Conservation (phyloP, 768 basidiomycete genomes). For the Termitomyces sp. region DNA sequence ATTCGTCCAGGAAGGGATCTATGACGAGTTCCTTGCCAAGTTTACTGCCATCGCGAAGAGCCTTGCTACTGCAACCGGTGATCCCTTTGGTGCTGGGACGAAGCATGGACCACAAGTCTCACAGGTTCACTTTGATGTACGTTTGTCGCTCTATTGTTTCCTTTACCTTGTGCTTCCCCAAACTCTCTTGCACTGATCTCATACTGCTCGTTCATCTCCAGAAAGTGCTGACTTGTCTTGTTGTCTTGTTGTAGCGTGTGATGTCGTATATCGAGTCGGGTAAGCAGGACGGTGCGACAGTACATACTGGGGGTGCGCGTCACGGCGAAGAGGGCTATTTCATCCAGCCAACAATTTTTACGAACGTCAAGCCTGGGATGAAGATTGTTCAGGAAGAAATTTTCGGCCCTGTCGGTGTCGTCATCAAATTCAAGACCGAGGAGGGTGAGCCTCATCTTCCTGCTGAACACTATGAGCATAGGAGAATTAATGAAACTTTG, state of each 20-base stretch:
- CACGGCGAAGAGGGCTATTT: constrained; percentile 63
- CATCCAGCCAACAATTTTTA: constrained; percentile 67
- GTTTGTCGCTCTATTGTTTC: constrained; percentile 18
- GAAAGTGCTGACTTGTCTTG: background rate
- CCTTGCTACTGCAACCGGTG: constrained; percentile 47
- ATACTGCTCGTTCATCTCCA: background rate
- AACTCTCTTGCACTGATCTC: background rate
- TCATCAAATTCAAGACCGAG: constrained; percentile 65
- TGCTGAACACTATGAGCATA: constrained; percentile 23
- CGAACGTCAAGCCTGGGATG: constrained; percentile 56
- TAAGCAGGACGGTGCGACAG: constrained; percentile 60
- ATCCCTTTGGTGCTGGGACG: constrained; percentile 52
- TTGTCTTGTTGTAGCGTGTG: constrained; percentile 42
- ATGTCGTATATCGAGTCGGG: constrained; percentile 74
- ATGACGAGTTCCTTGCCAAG: constrained; percentile 67
- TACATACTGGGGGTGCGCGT: constrained; percentile 54
- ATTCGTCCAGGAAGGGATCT: constrained; percentile 75
- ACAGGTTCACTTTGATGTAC: constrained; percentile 59
- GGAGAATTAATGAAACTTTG: background rate
- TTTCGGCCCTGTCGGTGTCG: constrained; percentile 70
- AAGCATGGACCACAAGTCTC: constrained; percentile 75
- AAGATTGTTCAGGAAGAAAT: constrained; percentile 67
- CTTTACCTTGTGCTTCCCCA: background rate
- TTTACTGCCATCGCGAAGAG: constrained; percentile 46
- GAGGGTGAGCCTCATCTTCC: constrained; percentile 20